These are phyloP conservation scores for Scedosporium aurantiacum DNA, from an alignment of 2,329 filamentous ascomycete species.

Conservation along the genomic window DNA sequence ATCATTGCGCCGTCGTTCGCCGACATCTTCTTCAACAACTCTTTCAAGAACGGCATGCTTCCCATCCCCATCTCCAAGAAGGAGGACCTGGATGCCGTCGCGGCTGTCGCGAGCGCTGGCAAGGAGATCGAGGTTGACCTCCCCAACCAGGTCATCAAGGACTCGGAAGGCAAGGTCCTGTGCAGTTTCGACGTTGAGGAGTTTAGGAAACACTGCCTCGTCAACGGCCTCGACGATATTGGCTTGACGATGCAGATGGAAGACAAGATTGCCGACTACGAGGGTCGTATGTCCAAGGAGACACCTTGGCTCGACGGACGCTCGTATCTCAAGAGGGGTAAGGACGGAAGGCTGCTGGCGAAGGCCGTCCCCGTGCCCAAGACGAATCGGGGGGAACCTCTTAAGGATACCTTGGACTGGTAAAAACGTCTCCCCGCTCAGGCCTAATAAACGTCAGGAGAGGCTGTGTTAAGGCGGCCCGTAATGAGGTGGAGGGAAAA, in stretches of 20 bases:
- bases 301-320: slow-evolving; percentile 89
- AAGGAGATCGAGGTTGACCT: slow-evolving; percentile 84
- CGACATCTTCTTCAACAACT: slow-evolving; percentile 96
- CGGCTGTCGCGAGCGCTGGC: slow-evolving; percentile 66
- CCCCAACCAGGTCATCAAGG: slow-evolving; percentile 70
- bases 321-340: slow-evolving; percentile 59
- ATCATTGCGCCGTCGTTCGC: slow-evolving; percentile 74
- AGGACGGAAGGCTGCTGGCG: slow-evolving; percentile 42
- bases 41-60: slow-evolving; percentile 99
- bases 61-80: slow-evolving; percentile 66
- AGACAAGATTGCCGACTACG: slow-evolving; percentile 76
- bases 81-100: slow-evolving; percentile 55
- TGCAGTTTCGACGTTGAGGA: slow-evolving; percentile 78
- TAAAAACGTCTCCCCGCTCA: slow-evolving; percentile 33
- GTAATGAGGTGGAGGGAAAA: not conserved
- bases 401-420: slow-evolving; percentile 84
- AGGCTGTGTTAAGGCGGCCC: not conserved
- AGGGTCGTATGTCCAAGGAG: slow-evolving; percentile 61
- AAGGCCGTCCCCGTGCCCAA: slow-evolving; percentile 64
- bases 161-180: slow-evolving; percentile 61
- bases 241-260: slow-evolving; percentile 88
- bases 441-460: not conserved
- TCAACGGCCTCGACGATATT: slow-evolving; percentile 93
- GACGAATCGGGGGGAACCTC: slow-evolving; percentile 77
- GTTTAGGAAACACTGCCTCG: slow-evolving; percentile 87